Evolutionary conservation across 345 rosid genomes (phyloP), one percentile per base, ranked within the genome.

Genomic region (Salix koriyanagi): DNA sequence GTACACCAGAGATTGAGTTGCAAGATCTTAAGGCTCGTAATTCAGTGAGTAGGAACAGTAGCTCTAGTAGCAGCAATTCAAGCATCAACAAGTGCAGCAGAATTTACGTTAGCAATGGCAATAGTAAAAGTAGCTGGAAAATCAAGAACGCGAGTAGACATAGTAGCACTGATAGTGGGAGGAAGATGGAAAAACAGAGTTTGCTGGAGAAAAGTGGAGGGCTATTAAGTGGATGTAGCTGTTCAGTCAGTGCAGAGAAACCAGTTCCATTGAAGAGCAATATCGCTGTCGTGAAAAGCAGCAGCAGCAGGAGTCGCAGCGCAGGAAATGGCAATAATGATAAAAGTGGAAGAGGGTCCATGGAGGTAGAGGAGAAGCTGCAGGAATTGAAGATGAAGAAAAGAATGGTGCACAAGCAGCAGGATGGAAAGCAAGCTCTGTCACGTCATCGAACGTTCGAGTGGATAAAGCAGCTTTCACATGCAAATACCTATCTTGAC

Each of bases 391-490:
- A 85, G 80, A 80, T 65, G 84, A 44, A 48, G 74, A 79, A 81
- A 80, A 89, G 83, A 77, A 77, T 61, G 79, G 77, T 72, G 78
- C 76, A 83, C 67, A 86, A 86, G 89, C 61, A 11, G 50, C 34
- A 81, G 48, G 74, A 81, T 65, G 86, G 88, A 79, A 90, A 89
- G 85, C 85, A 90, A 54, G 88, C 77, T 41, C 76, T 83, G 84
- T 92, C 95, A 68, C 86, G 91, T 65, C 91, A 85, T 76, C 79
- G 99, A 84, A 91, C 97, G 67, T 88, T 85, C 80, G 96, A 95
- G 64, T 95, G 97, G 99, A 78, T 92, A 76, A 92, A 88, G 84
- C 92, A 91, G 76, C 91, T 92, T 78, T 89, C 96, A 76, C 88
- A 89, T 87, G 85, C 81, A 32, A 32, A 32, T 26, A 84, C 87